phyloP scores from a whole-genome alignment of 108 stramenopile genomes.

The Mayamaea pseudoterrestris region DNA sequence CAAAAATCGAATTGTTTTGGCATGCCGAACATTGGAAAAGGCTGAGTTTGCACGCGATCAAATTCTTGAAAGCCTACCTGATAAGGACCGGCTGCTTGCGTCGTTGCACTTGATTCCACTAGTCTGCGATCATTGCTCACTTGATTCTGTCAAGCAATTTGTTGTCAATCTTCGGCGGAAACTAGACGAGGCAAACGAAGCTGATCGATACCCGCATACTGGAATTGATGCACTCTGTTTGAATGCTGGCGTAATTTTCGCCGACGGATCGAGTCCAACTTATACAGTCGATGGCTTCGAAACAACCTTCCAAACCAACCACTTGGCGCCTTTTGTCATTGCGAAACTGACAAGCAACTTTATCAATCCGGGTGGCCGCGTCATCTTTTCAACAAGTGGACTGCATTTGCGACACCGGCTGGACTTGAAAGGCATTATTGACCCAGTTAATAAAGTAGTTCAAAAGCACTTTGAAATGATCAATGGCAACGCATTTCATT shows the following conservation, averaged over 20 bases:
- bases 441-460: slow-evolving; percentile 3
- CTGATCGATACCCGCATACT: background rate
- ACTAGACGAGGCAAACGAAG: slow-evolving; percentile 4
- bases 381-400: slow-evolving; percentile 28
- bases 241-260: slow-evolving; percentile 39
- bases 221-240: slow-evolving; percentile 46
- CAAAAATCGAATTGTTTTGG: slow-evolving; percentile 16
- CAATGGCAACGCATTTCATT: slow-evolving; percentile 11
- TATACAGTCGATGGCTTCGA: slow-evolving; percentile 44
- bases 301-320: slow-evolving; percentile 43
- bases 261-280: slow-evolving; percentile 10
- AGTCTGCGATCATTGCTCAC: slow-evolving; percentile 25
- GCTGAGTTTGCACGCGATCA: slow-evolving; percentile 4
- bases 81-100: background rate
- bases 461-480: slow-evolving; percentile 17
- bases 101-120: slow-evolving; percentile 13
- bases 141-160: slow-evolving; percentile 14
- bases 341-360: slow-evolving; percentile 15
- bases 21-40: slow-evolving; percentile 17
- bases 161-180: slow-evolving; percentile 6
- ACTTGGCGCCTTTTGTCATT: slow-evolving; percentile 49
- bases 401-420: slow-evolving; percentile 11
- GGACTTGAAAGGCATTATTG: slow-evolving; percentile 16
- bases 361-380: slow-evolving; percentile 21
- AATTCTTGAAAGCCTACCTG: background rate